Conservation (phyloP, 805 yeast species). For the Lachancea kluyveri region DNA sequence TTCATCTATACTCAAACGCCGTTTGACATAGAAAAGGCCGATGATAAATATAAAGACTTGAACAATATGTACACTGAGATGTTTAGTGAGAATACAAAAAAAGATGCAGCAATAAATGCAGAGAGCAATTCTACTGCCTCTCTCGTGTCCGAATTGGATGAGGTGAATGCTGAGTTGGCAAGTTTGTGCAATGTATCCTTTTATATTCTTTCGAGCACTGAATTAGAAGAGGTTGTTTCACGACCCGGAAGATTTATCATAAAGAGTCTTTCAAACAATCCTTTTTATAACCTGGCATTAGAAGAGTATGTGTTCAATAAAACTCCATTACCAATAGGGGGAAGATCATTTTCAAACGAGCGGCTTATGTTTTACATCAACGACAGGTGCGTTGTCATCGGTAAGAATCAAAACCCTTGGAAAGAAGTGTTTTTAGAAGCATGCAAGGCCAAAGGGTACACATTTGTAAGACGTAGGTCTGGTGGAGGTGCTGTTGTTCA, state of each 20-base stretch:
- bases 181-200: slow-evolving; percentile 23
- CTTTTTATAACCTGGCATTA: slow-evolving; percentile 70
- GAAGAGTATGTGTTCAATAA: slow-evolving; percentile 71
- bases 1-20: too few relatives aligned
- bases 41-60: slow-evolving; percentile 27
- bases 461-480: slow-evolving; percentile 69
- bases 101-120: slow-evolving; percentile 1
- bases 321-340: slow-evolving; percentile 41
- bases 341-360: slow-evolving; percentile 31
- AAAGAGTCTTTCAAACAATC: slow-evolving; percentile 44
- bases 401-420: slow-evolving; percentile 96
- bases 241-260: slow-evolving; percentile 57
- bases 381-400: slow-evolving; percentile 83
- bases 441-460: slow-evolving; percentile 45
- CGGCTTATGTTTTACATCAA: slow-evolving; percentile 71
- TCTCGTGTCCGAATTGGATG: slow-evolving; percentile 26
- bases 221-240: slow-evolving; percentile 21
- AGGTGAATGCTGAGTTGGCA: slow-evolving; percentile 30
- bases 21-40: slow-evolving; percentile 16
- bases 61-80: slow-evolving; percentile 33
- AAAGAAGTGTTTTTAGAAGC: slow-evolving; percentile 66
- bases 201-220: slow-evolving; percentile 9
- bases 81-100: slow-evolving; percentile 28
- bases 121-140: slow-evolving; percentile 2
- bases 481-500: slow-evolving; percentile 99